These are phyloP conservation scores for Willaertia magna DNA, from an alignment of 208 protist genomes.

Conservation along the genomic window DNA sequence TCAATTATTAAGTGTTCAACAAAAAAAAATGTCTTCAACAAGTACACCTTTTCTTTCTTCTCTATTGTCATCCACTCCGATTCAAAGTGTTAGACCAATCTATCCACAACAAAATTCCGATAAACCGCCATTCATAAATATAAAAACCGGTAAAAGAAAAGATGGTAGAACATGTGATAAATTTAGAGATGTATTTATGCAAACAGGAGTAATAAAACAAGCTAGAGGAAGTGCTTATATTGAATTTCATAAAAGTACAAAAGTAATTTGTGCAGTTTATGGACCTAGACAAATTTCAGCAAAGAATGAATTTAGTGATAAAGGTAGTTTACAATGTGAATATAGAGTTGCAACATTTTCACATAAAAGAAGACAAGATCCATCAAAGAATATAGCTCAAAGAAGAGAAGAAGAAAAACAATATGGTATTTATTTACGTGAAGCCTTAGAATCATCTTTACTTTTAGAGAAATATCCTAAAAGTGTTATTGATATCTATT, in stretches of 20 bases:
- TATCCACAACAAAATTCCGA: too few relatives aligned
- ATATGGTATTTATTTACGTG: neutral
- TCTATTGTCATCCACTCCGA: too few relatives aligned
- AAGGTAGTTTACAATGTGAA: slow-evolving; percentile 16
- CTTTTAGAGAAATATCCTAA: slow-evolving; percentile 27
- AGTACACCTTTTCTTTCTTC: too few relatives aligned
- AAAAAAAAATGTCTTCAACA: too few relatives aligned
- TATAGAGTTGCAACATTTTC: slow-evolving; percentile 22
- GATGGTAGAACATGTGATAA: neutral
- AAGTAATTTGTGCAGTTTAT: slow-evolving; percentile 31
- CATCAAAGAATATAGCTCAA: too few relatives aligned
- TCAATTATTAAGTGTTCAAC: too few relatives aligned
- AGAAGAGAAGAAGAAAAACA: slow-evolving; percentile 14
- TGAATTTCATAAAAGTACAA: slow-evolving; percentile 22
- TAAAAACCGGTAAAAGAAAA: neutral
- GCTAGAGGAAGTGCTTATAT: slow-evolving; percentile 29
- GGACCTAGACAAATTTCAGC: slow-evolving; percentile 21
- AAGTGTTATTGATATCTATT: slow-evolving; percentile 25
- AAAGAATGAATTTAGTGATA: slow-evolving; percentile 18
- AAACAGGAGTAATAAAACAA: neutral
- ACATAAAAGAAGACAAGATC: neutral
- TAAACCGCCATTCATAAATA: too few relatives aligned
- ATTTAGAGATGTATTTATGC: slow-evolving; percentile 14
- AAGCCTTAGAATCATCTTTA: slow-evolving; percentile 21
- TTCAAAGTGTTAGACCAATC: too few relatives aligned